These are phyloP conservation scores for Venturia effusa DNA, from an alignment of 2,329 filamentous ascomycete genomes.

Conservation along the genomic window DNA sequence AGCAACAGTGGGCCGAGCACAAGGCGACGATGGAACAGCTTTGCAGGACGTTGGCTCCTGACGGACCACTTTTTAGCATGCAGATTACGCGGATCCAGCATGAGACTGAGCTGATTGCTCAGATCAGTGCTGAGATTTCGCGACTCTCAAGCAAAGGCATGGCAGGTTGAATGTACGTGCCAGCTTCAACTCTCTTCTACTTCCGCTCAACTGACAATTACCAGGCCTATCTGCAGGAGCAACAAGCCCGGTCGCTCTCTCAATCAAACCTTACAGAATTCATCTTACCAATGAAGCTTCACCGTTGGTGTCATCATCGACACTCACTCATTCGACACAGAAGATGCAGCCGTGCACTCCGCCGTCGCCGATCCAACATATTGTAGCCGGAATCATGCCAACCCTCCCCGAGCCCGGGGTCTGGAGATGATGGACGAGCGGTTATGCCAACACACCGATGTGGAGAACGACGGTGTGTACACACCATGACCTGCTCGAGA, in stretches of 20 bases:
- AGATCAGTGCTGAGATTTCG: not conserved
- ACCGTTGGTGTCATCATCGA: not conserved
- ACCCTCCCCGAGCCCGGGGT: not conserved
- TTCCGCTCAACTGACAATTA: not conserved
- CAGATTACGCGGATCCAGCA: constrained; percentile 5
- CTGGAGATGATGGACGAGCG: not conserved
- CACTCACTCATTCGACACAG: not conserved
- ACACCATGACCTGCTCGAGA: not conserved
- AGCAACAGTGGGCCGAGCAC: constrained; percentile 3
- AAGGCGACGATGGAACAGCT: constrained; percentile 7
- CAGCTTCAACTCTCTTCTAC: not conserved
- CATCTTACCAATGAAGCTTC: not conserved
- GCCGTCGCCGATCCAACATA: too few relatives aligned
- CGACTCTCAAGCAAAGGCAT: not conserved
- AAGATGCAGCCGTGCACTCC: too few relatives aligned
- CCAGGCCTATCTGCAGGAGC: not conserved
- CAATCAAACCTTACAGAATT: not conserved
- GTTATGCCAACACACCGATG: not conserved
- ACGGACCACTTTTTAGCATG: constrained; percentile 7
- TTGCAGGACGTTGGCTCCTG: not conserved
- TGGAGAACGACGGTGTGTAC: not conserved
- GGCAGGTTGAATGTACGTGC: not conserved
- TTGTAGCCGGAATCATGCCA: not conserved
- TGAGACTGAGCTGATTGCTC: constrained; percentile 3
- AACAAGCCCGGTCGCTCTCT: not conserved